Evolutionary conservation across 345 rosid genomes (phyloP), one percentile per base, ranked within the genome.

Genomic region (Theobroma cacao): DNA sequence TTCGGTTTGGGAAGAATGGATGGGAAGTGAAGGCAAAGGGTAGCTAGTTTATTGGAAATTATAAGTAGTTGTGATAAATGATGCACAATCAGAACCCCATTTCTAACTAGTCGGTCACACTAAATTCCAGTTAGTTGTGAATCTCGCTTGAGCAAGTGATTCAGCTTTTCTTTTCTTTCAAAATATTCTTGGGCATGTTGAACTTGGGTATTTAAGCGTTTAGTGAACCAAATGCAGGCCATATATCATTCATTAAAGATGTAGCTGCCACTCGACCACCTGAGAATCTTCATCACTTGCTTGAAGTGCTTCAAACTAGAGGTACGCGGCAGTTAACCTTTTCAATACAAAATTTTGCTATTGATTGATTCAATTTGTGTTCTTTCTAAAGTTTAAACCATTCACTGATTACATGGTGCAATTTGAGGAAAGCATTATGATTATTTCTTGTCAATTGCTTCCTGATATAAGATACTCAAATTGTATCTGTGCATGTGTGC

Each of bases 251-350:
- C 84, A 87, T 92, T 79, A 88, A 90, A 84, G 92, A 90, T 80
- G 82, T 92, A 26, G 97, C 95, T 71, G 92, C 78, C 24, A 81
- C 93, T 58, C 84, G 88, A 78, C 97, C 93, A 82, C 94, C 94
- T 22, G 64, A 82, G 82, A 87, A 91, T 86, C 97, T 93, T 76
- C 85, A 64, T 22, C 79, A 86, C 76, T 89, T 91, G 86, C 89
- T 93, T 78, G 90, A 88, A 78, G 85, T 93, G 82, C 98, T 91
- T 84, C 88, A 82, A 76, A 87, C 90, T n/a, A 90, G 83, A 89
- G 97, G 94, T 93, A 69, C 31, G 56, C 38, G 40, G 53, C 26
- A 24, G 56, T 75, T 52, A 47, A 38, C 40, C 56, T 75, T 36
- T 60, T 36, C 9, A 73, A 31, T 36, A 33, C 9, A 62, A 30